A percentile compares a stretch with the other conserved stretches of the same genome.
Conservation (phyloP, 768 basidiomycete species). For the Tubosaeta sp. region DNA sequence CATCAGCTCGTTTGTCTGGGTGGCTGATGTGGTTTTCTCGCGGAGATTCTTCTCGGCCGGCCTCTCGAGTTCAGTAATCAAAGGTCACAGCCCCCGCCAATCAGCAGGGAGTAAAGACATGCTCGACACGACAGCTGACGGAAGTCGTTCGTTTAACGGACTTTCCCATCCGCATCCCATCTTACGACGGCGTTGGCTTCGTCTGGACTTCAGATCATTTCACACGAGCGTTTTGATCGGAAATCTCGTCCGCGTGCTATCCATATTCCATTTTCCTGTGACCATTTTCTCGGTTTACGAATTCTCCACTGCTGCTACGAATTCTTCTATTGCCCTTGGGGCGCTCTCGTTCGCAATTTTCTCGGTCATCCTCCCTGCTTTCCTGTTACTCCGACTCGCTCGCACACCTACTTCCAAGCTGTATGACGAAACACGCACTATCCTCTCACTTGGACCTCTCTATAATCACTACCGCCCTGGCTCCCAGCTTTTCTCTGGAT, state of each 20-base stretch:
- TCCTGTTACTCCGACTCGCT: conserved; percentile 73
- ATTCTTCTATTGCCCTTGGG: conserved; percentile 70
- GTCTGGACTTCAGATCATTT: conserved; percentile 68
- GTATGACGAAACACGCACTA: conserved; percentile 91
- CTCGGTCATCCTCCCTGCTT: conserved; percentile 70
- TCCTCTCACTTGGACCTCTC: conserved; percentile 85
- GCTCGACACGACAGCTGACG: conserved; percentile 34
- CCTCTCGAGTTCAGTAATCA: conserved; percentile 19
- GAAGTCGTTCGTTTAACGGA: conserved; percentile 28
- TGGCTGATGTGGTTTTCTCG: conserved; percentile 53
- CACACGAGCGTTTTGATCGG: conserved; percentile 81
- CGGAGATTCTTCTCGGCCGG: conserved; percentile 15
- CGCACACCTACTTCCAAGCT: conserved; percentile 83
- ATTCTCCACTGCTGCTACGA: conserved; percentile 41
- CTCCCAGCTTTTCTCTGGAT: conserved; percentile 81
- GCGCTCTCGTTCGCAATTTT: conserved; percentile 76
- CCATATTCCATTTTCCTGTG: conserved; percentile 92
- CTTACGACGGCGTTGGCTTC: conserved; percentile 31
- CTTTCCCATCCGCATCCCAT: conserved; percentile 19
- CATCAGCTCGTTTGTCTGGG: conserved; percentile 69
- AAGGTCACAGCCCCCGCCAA: conserved; percentile 38
- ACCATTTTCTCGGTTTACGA: conserved; percentile 85
- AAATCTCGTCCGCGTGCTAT: conserved; percentile 85
- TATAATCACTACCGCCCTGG: conserved; percentile 95
- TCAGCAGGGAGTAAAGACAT: conserved; percentile 50